These are phyloP conservation scores for Auxenochlorella protothecoides DNA, from an alignment of 139 green algal genomes.

Conservation along the genomic window DNA sequence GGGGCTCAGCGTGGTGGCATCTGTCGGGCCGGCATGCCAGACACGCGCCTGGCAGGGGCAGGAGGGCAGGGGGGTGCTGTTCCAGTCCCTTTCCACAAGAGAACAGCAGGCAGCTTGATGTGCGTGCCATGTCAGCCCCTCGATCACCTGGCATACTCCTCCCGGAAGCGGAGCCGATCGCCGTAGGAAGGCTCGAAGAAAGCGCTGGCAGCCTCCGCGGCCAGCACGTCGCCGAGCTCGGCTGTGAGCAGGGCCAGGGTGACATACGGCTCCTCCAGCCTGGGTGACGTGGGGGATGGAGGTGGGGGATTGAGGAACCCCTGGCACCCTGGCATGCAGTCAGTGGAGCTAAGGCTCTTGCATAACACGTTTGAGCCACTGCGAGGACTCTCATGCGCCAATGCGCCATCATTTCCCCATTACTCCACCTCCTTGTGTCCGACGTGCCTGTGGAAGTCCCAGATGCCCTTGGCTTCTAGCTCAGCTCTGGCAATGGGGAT, in stretches of 20 bases:
- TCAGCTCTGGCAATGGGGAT: constrained; percentile 39
- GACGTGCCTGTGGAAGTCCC: constrained; percentile 67
- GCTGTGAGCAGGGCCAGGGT: constrained; percentile 30
- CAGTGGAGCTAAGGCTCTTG: too few species aligned
- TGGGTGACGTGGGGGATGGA: not conserved
- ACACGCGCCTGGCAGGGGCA: not conserved
- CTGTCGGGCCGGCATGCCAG: not conserved
- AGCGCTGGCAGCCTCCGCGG: constrained; percentile 29
- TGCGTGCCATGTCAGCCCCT: too few species aligned
- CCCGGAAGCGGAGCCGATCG: constrained; percentile 31
- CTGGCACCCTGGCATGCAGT: not conserved
- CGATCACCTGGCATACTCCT: constrained; percentile 27
- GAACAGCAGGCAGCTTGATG: too few species aligned
- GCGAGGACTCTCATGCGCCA: too few species aligned
- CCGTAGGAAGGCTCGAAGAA: constrained; percentile 43
- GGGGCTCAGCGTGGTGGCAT: not conserved
- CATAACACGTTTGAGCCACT: too few species aligned
- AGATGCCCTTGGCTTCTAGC: constrained; percentile 76
- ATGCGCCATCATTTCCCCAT: not conserved
- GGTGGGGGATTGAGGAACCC: not conserved
- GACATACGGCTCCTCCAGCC: constrained; percentile 36
- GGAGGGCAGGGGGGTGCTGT: not conserved
- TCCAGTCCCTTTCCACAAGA: too few species aligned
- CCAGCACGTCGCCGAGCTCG: constrained; percentile 44
- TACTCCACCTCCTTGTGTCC: constrained; percentile 32